These are phyloP conservation scores for Silene latifolia DNA, from an alignment of 148 eudicot genomes.

Conservation along the genomic window DNA sequence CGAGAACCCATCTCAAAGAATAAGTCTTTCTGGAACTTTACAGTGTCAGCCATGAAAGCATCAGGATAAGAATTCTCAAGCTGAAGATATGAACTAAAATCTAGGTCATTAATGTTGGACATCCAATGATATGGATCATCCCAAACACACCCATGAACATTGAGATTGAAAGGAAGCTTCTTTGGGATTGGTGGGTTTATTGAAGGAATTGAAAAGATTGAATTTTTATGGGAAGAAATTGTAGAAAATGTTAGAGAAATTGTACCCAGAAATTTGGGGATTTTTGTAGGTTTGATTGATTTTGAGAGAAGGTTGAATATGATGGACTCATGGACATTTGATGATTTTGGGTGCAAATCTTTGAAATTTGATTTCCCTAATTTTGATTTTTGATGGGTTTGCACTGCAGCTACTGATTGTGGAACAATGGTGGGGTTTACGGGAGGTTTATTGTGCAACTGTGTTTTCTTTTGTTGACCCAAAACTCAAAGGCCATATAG, in stretches of 20 bases:
- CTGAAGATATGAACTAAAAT: slow-evolving; percentile 34
- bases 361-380: too few relatives aligned
- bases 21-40: slow-evolving; percentile 35
- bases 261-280: slow-evolving; percentile 19
- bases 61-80: slow-evolving; percentile 51
- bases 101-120: slow-evolving; percentile 71
- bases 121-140: slow-evolving; percentile 93
- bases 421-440: too few relatives aligned
- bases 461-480: too few relatives aligned
- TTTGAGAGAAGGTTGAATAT: slow-evolving; percentile 14
- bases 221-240: slow-evolving; percentile 16
- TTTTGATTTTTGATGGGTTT: too few relatives aligned
- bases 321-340: slow-evolving; percentile 22
- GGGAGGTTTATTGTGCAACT: too few relatives aligned
- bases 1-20: slow-evolving; percentile 59
- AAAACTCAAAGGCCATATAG: too few relatives aligned
- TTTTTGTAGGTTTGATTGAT: slow-evolving; percentile 24
- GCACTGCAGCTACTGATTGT: too few relatives aligned
- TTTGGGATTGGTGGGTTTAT: slow-evolving; percentile 56
- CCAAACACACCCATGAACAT: slow-evolving; percentile 62
- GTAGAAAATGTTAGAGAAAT: slow-evolving; percentile 34
- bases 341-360: neutral
- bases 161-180: slow-evolving; percentile 53
- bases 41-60: slow-evolving; percentile 67
- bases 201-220: slow-evolving; percentile 14